phyloP scores from a whole-genome alignment of 495 filamentous ascomycete genomes.

The Neurospora terricola region DNA sequence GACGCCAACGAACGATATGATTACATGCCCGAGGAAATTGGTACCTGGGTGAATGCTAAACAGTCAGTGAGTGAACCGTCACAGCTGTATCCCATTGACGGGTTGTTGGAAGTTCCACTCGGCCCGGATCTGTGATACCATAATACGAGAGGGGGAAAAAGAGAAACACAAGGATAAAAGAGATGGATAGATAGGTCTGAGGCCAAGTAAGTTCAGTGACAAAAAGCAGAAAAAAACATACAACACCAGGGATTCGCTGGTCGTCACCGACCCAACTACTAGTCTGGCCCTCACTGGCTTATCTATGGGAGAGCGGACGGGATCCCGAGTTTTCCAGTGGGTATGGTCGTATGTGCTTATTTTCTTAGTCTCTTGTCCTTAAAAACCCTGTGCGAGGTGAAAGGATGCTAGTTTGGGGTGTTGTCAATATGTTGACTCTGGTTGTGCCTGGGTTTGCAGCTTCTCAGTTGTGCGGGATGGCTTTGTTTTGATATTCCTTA shows the following conservation, averaged over 20 bases:
- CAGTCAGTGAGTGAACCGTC: neutral
- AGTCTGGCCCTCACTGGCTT: conserved; percentile 14
- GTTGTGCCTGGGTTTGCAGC: too few species aligned
- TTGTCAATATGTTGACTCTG: too few species aligned
- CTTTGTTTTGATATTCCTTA: too few species aligned
- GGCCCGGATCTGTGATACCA: neutral
- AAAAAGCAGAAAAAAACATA: neutral
- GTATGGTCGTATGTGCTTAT: neutral
- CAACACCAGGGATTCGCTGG: conserved; percentile 27
- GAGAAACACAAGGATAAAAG: neutral
- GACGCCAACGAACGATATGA: neutral
- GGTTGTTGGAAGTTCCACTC: neutral
- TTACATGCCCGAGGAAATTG: neutral
- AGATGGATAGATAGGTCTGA: neutral
- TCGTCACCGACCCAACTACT: conserved; percentile 32
- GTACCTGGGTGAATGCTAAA: neutral
- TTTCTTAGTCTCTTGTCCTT: too few species aligned
- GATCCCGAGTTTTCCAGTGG: conserved; percentile 33
- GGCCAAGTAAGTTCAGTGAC: neutral
- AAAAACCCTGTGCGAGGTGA: too few species aligned
- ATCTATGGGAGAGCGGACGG: conserved; percentile 44
- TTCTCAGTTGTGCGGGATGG: too few species aligned
- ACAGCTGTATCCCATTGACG: neutral
- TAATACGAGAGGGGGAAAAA: neutral
- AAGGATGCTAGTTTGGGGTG: too few species aligned